phyloP scores from a whole-genome alignment of 2,329 filamentous ascomycete species.

The Plectosphaerella plurivora region DNA sequence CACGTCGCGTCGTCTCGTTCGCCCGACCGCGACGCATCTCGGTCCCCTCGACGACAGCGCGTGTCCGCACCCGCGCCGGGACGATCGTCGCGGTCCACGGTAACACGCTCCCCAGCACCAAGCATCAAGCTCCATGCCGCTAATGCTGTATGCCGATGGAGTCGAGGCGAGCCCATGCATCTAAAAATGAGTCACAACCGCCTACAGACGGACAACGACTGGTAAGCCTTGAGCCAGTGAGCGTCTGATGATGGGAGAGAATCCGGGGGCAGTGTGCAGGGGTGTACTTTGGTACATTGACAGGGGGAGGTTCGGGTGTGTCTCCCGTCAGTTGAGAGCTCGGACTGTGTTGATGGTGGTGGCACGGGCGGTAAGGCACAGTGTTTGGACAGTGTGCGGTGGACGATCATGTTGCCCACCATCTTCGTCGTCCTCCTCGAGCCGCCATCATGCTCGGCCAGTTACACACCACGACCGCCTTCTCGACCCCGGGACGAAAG shows the following conservation, averaged over 20 bases:
- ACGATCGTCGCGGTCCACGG: not conserved
- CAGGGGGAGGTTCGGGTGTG: not conserved
- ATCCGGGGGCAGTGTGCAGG: conserved; percentile 4
- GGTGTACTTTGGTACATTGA: not conserved
- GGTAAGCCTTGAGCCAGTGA: conserved; percentile 1
- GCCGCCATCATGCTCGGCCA: not conserved
- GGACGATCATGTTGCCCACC: not conserved
- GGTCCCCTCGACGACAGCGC: not conserved
- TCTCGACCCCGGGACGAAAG: not conserved
- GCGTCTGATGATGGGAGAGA: conserved; percentile 3
- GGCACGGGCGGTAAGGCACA: not conserved
- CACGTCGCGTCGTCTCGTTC: conserved; percentile 5
- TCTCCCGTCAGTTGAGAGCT: not conserved
- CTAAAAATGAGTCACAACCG: conserved; percentile 27
- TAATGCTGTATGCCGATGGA: conserved; percentile 6
- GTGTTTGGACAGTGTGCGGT: not conserved
- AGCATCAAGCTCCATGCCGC: conserved; percentile 1
- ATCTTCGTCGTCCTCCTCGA: not conserved
- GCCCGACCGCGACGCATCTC: conserved; percentile 4
- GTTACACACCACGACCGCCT: not conserved
- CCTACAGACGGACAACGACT: conserved; percentile 10
- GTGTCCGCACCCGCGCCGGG: not conserved
- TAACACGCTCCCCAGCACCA: not conserved
- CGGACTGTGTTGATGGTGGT: not conserved
- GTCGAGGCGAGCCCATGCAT: conserved; percentile 16